Evolutionary conservation across 1,284 basidiomycete genomes (phyloP), one percentile per base, ranked within the genome.

Genomic region (Dichomitus squalens): DNA sequence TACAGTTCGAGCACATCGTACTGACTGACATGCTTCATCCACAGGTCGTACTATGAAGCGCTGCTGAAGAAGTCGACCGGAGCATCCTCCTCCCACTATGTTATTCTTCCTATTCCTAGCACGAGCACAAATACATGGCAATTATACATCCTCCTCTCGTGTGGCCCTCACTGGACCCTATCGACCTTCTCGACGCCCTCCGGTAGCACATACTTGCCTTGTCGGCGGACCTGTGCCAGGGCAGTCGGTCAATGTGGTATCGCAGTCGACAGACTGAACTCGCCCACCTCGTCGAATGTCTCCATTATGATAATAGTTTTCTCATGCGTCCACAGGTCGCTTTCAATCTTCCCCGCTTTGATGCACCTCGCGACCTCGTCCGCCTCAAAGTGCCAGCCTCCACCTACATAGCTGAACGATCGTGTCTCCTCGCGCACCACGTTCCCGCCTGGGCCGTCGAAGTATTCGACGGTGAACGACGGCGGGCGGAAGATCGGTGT

Each of bases 311-410:
- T 68, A 61, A 90, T 66, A 68, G 88, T 93, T 76, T 92, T 92
- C 39, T 85, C 82, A 61, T 88, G 87, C 1, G 84, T 81, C 89
- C 92, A 94, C 23, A 84, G 66, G 5, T 78, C 78, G 65, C 90
- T 92, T 73, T 94, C 84, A n/a, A 76, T 74, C 75, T 89, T 90
- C 7, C 89, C 90, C 56, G 88, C 89, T 47, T 86, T 74, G 20
- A 95, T 76, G 67, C 89, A 92, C 49, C 91, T 74, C 14, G 92
- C 93, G 16, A 94, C 92, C 61, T 95, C 93, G 64, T 93, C 92
- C 7, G 91, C 90, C 71, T 92, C 81, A 70, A 84, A 92, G 72
- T 90, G 82, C 85, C 80, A 88, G 11, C 89, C 89, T 34, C 72
- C 68, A 7, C 89, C 90, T 3, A 79, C 74, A 65, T 86, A 84